Base-by-base conservation (phyloP, 148 eudicot species). In the Silene uniflora region DNA sequence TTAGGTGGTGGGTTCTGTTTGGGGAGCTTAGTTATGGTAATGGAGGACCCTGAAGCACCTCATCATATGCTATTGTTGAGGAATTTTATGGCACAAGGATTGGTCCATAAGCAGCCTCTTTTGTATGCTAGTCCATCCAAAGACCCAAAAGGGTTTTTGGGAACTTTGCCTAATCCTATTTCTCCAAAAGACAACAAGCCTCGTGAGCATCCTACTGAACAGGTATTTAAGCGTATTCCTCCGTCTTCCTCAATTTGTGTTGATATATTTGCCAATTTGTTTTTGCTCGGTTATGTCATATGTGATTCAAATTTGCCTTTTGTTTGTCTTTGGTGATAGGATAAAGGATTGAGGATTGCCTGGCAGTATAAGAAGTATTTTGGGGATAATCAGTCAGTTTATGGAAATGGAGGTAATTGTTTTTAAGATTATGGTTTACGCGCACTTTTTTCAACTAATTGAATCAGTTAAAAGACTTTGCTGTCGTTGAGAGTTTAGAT, bases 11-110 rank as follows among this genome's bases (percentile, higher is more conserved):
- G 97, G 58, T 92, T 88, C 62, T 77, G 88, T 73, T 81, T 95
- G 83, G 97, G 98, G 69, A 90, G 98, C 82, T 82, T 95, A 46
- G 81, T 95, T 66, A 86, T 95, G 96, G 85, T 95, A 68, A 95
- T 95, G 93, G 98, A 95, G 83, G 98, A 95, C 81, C 78, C 89
- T 14, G 97, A 95, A 87, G 98, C 97, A 61, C 98, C 98, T 32
- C 98, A 95, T 82, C 97, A 92, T 87, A 90, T 95, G 98, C 81
- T 95, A 62, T 82, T 95, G 81, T 78, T 95, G 75, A 90, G 98
- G 73, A 91, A 89, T 87, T 95, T 95, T 74, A 95, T 95, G 98
- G 88, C 97, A 55, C 98, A 95, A 84, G 98, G 98, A 42, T 81
- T 95, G 78, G 76, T 95, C 47, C 98, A 92, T 76, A 85, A 87